A percentile compares a stretch with the other conserved stretches of the same genome.
Evolutionary conservation across 148 eudicot species (phyloP).

Genomic region (Cornus controversa): DNA sequence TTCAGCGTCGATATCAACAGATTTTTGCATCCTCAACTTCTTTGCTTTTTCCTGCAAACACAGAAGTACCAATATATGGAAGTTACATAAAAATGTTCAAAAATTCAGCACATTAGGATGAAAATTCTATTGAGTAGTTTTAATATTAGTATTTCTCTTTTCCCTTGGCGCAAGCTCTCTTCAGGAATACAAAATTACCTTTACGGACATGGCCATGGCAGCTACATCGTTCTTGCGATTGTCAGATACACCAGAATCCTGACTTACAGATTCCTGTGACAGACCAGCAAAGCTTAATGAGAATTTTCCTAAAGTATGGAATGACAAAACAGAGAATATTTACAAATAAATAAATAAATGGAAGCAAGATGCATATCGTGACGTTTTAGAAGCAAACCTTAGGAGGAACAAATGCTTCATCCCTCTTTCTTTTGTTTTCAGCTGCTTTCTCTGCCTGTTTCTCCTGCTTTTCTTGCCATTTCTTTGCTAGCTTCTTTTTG

Average conservation of each 20-base stretch:
- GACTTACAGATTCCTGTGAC: conserved; percentile 51
- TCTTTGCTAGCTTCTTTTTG: conserved; percentile 70
- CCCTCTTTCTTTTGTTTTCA: conserved; percentile 73
- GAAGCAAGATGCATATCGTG: background rate
- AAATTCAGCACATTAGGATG: too few species aligned
- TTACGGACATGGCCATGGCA: conserved; percentile 57
- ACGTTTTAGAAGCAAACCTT: conserved; percentile 41
- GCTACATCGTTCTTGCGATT: conserved; percentile 44
- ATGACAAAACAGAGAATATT: background rate
- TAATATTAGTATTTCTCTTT: background rate
- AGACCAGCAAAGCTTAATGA: background rate
- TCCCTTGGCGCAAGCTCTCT: background rate
- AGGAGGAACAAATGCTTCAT: conserved; percentile 79
- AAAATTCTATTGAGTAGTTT: too few species aligned
- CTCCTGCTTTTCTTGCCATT: conserved; percentile 80
- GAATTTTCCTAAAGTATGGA: background rate
- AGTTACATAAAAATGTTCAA: too few species aligned
- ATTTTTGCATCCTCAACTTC: conserved; percentile 49
- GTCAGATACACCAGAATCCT: conserved; percentile 24
- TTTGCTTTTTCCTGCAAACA: conserved; percentile 71
- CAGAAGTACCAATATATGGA: background rate
- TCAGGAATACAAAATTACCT: conserved; percentile 43
- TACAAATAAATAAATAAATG: background rate
- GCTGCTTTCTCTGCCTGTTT: conserved; percentile 80
- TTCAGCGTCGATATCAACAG: conserved; percentile 46